Base-by-base conservation (phyloP, 371 early-diverging fungal genomes). In the Basidiobolus heterosporus region DNA sequence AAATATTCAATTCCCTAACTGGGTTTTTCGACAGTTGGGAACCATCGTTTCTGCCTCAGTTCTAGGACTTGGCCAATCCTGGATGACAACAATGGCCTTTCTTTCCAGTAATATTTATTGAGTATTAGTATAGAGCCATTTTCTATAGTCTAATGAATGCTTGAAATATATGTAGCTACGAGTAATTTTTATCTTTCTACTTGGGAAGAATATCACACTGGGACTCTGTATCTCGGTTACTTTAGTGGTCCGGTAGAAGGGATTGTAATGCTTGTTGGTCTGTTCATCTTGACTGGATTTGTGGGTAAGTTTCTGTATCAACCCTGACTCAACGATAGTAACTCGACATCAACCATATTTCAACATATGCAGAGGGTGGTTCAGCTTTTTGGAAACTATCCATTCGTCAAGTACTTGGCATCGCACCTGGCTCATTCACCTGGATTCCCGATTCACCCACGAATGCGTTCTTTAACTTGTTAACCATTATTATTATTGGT, bases 161-260 rank as follows among this genome's bases (percentile, higher is more conserved):
- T 30, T 48, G 14, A 38, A 39, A 11, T 11, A 7, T 48, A 47
- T 43, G 69, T 78, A 49, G 83, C 84, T 42, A 58, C 81, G 23
- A 69, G 70, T 44, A 81, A 80, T 65, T 98, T 94, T 66, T 98
- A 86, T 69, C 64, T 91, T 53, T 78, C 88, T 46, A 90, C 92
- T 5, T 87, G 92, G 84, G 93, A 98, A 60, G 92, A 91, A 52
- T 96, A 91, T 57, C 88, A 93, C 59, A 94, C 96, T 1, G 88
- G 88, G 11, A 62, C 76, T 2, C 72, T 98, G 42, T 92, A 79
- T 54, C 69, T 98, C 36, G 88, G 91, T 17, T 75, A 87, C 43
- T 81, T 96, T 63, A 88, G 82, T 53, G 99, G 98, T 7, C 94
- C 98, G 17, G 86, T 92, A 9, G 98, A 98, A 61, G 96, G 95